phyloP scores from a whole-genome alignment of 805 yeast species.

The Hermanozyma aechmeae region DNA sequence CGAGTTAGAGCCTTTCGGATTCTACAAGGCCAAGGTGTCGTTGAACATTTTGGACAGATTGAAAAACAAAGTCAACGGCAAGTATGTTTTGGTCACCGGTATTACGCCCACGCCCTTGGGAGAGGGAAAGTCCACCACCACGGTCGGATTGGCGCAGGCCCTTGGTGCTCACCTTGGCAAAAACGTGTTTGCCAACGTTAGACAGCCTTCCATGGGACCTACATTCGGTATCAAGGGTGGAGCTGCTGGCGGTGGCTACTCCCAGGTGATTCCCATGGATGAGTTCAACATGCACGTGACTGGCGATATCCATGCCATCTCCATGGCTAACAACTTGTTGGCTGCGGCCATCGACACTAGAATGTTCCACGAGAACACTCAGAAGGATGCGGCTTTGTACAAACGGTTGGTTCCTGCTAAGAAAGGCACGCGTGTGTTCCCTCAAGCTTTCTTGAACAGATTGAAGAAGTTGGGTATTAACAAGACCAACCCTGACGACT shows the following conservation, averaged over 20 bases:
- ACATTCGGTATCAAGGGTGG: constrained; percentile 86
- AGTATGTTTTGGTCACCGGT: constrained; percentile 71
- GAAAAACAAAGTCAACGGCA: constrained; percentile 52
- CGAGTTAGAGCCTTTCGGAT: constrained; percentile 70
- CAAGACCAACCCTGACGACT: constrained; percentile 63
- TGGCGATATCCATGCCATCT: constrained; percentile 80
- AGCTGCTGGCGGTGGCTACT: constrained; percentile 87
- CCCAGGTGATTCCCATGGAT: constrained; percentile 85
- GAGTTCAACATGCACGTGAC: constrained; percentile 81
- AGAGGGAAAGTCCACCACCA: constrained; percentile 80
- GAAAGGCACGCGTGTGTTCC: constrained; percentile 58
- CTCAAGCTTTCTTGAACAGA: constrained; percentile 60
- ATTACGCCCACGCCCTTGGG: constrained; percentile 83
- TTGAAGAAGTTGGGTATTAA: constrained; percentile 57
- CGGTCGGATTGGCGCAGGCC: constrained; percentile 76
- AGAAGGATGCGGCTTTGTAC: constrained; percentile 63
- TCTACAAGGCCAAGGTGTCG: constrained; percentile 69
- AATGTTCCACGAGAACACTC: constrained; percentile 76
- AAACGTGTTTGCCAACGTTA: constrained; percentile 69
- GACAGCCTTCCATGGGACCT: constrained; percentile 88
- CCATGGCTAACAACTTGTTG: constrained; percentile 70
- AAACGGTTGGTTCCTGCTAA: constrained; percentile 68
- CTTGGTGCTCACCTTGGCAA: constrained; percentile 65
- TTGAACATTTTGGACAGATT: constrained; percentile 55
- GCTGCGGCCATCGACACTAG: constrained; percentile 85